Evolutionary conservation across 2,329 filamentous ascomycete species (phyloP).

Genomic region (Diaporthe helianthi): DNA sequence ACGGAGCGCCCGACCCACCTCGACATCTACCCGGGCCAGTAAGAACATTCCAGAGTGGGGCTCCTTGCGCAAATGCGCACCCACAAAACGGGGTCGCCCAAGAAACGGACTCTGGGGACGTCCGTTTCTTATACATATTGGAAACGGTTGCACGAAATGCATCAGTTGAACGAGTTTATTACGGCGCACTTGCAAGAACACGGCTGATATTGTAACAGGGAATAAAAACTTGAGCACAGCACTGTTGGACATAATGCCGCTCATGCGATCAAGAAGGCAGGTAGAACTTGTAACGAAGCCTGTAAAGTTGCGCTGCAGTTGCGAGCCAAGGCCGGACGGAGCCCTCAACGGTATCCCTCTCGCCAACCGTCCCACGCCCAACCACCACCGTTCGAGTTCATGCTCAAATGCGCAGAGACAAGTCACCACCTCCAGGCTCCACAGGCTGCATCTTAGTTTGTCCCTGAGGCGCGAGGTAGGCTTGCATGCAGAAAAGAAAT

Average conservation of each 20-base stretch:
- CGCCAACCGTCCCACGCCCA: neutral
- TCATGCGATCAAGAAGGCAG: neutral
- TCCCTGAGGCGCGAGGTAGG: neutral
- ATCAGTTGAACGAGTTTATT: no score
- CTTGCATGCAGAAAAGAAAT: neutral
- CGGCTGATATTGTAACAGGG: no score
- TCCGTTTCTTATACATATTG: neutral
- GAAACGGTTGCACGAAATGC: neutral
- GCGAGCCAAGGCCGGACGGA: neutral
- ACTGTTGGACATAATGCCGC: no score
- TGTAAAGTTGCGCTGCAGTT: no score
- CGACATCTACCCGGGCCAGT: conserved; percentile 19
- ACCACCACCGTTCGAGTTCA: neutral
- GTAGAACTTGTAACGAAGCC: neutral
- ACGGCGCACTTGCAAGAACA: neutral
- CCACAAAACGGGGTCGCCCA: neutral
- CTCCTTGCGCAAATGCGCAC: conserved; percentile 20
- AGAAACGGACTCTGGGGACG: neutral
- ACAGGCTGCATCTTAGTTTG: neutral
- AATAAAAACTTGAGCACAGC: no score
- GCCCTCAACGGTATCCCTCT: neutral
- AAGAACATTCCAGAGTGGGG: conserved; percentile 30
- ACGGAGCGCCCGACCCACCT: conserved; percentile 14
- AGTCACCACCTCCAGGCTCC: neutral
- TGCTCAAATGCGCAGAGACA: conserved; percentile 20